These are phyloP conservation scores for Phytophthora citrophthora DNA, from an alignment of 352 stramenopile genomes.

Conservation along the genomic window DNA sequence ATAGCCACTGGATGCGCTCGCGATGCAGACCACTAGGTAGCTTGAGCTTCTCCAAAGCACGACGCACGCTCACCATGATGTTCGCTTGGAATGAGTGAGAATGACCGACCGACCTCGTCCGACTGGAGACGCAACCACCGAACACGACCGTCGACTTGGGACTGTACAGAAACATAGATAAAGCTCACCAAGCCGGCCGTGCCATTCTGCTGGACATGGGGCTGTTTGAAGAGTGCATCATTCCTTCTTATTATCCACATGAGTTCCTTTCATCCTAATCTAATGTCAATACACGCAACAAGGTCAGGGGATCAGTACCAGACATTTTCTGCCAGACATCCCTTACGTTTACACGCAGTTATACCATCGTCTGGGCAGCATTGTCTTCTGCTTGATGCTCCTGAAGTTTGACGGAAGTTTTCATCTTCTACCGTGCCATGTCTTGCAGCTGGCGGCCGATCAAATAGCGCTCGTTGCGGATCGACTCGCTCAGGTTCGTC, in stretches of 20 bases:
- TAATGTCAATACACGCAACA: conserved; percentile 42
- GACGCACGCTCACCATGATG: conserved; percentile 44
- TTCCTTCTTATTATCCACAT: conserved; percentile 37
- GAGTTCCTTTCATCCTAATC: conserved; percentile 34
- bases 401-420: conserved; percentile 10
- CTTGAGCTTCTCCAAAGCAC: conserved; percentile 58
- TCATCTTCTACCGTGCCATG: conserved; percentile 69
- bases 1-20: conserved; percentile 81
- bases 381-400: conserved; percentile 7
- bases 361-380: background rate
- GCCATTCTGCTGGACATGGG: background rate
- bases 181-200: background rate
- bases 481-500: conserved; percentile 77
- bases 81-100: conserved; percentile 8
- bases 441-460: conserved; percentile 88
- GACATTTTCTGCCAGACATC: conserved; percentile 1
- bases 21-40: conserved; percentile 67
- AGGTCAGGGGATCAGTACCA: conserved; percentile 7
- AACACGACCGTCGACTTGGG: conserved; percentile 25
- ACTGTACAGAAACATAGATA: conserved; percentile 1
- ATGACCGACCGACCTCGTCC: conserved; percentile 20
- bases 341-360: background rate
- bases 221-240: conserved; percentile 8
- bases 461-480: conserved; percentile 89
- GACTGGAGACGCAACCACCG: conserved; percentile 1